Evolutionary conservation across 768 basidiomycete genomes (phyloP).

Genomic region (Phanerodontia chrysosporium): DNA sequence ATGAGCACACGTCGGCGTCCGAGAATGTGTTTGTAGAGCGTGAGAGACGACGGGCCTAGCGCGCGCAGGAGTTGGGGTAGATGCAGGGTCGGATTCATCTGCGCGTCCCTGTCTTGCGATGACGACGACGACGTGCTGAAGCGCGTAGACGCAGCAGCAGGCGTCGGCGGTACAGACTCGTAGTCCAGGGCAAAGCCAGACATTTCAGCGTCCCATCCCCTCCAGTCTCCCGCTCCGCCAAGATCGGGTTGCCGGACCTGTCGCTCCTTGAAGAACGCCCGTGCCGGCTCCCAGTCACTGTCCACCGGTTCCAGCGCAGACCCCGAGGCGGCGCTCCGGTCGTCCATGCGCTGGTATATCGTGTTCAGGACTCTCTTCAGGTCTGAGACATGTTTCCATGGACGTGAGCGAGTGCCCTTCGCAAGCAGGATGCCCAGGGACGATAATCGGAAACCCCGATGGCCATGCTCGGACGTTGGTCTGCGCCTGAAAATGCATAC

Average conservation of each 20-base stretch:
- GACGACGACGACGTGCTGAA: neutral
- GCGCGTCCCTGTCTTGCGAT: neutral
- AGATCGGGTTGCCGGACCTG: slow-evolving; percentile 47
- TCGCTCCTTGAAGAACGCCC: slow-evolving; percentile 62
- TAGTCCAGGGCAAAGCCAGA: neutral
- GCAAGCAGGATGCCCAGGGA: slow-evolving; percentile 74
- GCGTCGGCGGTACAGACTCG: neutral
- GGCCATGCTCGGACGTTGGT: slow-evolving; percentile 63
- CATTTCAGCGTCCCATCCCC: slow-evolving; percentile 65
- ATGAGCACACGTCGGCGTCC: slow-evolving; percentile 74
- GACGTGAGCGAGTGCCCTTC: slow-evolving; percentile 59
- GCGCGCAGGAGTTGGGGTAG: slow-evolving; percentile 74
- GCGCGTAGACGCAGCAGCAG: neutral
- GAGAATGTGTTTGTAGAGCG: slow-evolving; percentile 75
- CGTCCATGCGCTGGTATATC: slow-evolving; percentile 50
- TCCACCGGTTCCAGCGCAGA: slow-evolving; percentile 41
- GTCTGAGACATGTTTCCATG: slow-evolving; percentile 67
- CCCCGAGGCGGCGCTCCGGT: slow-evolving; percentile 18
- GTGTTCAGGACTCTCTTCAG: slow-evolving; percentile 55
- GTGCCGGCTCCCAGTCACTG: slow-evolving; percentile 59
- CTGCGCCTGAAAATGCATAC: slow-evolving; percentile 73
- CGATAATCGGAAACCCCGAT: slow-evolving; percentile 76
- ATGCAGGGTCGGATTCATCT: slow-evolving; percentile 56
- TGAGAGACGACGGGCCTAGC: slow-evolving; percentile 73
- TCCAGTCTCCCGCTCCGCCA: slow-evolving; percentile 57